Percentiles rank a stretch among this genome's conserved stretches.
Conservation (phyloP, 108 stramenopile species). For the Nitzschia sp. region DNA sequence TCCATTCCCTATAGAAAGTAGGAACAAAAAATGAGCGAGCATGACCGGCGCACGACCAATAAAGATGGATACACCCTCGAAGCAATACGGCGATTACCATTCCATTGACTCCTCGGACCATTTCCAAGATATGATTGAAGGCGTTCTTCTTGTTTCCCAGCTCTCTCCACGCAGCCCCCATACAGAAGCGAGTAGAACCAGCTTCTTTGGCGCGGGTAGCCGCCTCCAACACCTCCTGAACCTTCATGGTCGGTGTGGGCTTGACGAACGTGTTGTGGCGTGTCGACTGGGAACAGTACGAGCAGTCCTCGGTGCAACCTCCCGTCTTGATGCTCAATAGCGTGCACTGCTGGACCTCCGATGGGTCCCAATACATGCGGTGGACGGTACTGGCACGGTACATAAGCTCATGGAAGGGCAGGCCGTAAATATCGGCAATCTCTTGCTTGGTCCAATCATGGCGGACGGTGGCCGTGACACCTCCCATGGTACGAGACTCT, state of each 20-base stretch:
- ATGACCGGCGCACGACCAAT: too few relatives aligned
- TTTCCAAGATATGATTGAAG: constrained; percentile 94
- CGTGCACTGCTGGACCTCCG: constrained; percentile 97
- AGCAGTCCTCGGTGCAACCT: constrained; percentile 98
- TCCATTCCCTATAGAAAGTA: too few relatives aligned
- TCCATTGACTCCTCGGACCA: constrained; percentile 91
- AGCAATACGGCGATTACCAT: too few relatives aligned
- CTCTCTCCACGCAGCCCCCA: constrained; percentile 98
- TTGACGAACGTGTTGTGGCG: constrained; percentile 98
- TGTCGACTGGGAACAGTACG: constrained; percentile 94
- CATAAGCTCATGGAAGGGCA: constrained; percentile 96
- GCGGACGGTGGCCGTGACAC: constrained; percentile 71
- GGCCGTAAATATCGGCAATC: constrained; percentile 86
- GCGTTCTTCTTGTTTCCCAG: constrained; percentile 98
- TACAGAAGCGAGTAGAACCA: constrained; percentile 97
- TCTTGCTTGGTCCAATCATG: constrained; percentile 94
- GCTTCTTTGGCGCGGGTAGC: constrained; percentile 94
- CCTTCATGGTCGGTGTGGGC: constrained; percentile 97
- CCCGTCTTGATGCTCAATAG: constrained; percentile 97
- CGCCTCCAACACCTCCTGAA: constrained; percentile 95
- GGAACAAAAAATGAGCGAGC: too few relatives aligned
- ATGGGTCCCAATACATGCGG: constrained; percentile 96
- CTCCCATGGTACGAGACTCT: constrained; percentile 65
- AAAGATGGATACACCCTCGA: too few relatives aligned
- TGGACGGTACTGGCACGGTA: constrained; percentile 92